Conservation (phyloP, 768 basidiomycete genomes). For the Tephrocybe sp. region DNA sequence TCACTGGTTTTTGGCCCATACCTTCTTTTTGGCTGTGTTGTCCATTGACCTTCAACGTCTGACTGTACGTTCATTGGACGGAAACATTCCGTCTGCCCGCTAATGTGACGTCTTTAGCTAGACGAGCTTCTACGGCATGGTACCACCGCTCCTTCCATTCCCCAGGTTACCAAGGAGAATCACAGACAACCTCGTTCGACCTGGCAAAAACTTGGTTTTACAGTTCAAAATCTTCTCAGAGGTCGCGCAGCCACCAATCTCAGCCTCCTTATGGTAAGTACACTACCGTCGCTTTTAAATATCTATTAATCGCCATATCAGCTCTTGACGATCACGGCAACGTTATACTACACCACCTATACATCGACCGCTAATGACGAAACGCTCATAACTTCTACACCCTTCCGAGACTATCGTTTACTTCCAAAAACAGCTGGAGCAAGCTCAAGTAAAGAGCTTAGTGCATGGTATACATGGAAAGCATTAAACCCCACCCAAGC, state of each 20-base stretch:
- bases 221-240: conserved; percentile 49
- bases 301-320: conserved; percentile 23
- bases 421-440: conserved; percentile 25
- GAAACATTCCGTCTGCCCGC: background rate
- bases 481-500: conserved; percentile 69
- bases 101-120: conserved; percentile 45
- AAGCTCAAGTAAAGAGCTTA: conserved; percentile 29
- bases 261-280: conserved; percentile 72
- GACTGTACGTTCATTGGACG: conserved; percentile 50
- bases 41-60: conserved; percentile 95
- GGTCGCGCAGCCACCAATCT: conserved; percentile 77
- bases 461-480: conserved; percentile 75
- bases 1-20: conserved; percentile 97
- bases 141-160: conserved; percentile 43
- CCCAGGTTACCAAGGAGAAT: conserved; percentile 26
- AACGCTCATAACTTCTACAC: conserved; percentile 28
- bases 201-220: conserved; percentile 41
- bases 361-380: conserved; percentile 35
- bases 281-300: background rate
- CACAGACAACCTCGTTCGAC: conserved; percentile 41
- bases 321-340: conserved; percentile 77
- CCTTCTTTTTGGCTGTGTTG: conserved; percentile 91
- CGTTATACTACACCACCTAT: conserved; percentile 74
- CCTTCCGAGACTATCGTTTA: conserved; percentile 32
- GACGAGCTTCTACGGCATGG: conserved; percentile 85